Base-by-base conservation (phyloP, 2,329 filamentous ascomycete genomes). In the Ploettnerulaceae sp. region DNA sequence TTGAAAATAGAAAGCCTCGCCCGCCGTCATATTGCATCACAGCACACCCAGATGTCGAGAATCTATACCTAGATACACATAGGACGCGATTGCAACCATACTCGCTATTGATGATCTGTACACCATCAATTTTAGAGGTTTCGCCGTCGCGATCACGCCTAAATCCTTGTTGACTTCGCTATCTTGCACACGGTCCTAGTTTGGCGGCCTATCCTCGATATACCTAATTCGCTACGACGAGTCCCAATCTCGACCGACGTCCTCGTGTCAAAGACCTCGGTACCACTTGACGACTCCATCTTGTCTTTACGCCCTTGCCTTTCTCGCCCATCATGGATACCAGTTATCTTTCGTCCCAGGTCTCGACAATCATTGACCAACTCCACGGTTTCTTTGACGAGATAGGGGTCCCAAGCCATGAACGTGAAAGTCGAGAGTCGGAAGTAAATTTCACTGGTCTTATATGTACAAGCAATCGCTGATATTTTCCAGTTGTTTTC, bases 301-400 rank as follows among this genome's bases (percentile, higher is more conserved):
- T 31, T n/a, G 39, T 21, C 28, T 24, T n/a, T 39, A 52, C 48
- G 42, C 51, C 47, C 39, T 24, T 37, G n/a, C 38, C 12, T 6
- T 31, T 4, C 17, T 21, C 42, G 20, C 38, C 18, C 53, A 56
- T 50, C 44, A 95, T 96, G 82, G 90, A 96, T 70, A 89, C 90
- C 49, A 88, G 86, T 66, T 94, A 94, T 68, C 76, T 97, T 64
- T 86, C 89, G 60, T 89, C 94, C 67, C 93, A 97, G 79, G 88
- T 98, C 70, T 93, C 89, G 58, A 89, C 80, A 61, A 96, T 95
- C 64, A 89, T 97, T 65, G 81, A 81, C 67, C 89, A 96, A 69
- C 78, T 98, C 51, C 91, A 97, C 69, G 86, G 86, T 56, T 79
- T 97, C 48, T 98, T 96, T 63, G 93, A 98, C 67, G 91, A 98